phyloP scores from a whole-genome alignment of 2,329 filamentous ascomycete species.

The Penicillium frequentans region DNA sequence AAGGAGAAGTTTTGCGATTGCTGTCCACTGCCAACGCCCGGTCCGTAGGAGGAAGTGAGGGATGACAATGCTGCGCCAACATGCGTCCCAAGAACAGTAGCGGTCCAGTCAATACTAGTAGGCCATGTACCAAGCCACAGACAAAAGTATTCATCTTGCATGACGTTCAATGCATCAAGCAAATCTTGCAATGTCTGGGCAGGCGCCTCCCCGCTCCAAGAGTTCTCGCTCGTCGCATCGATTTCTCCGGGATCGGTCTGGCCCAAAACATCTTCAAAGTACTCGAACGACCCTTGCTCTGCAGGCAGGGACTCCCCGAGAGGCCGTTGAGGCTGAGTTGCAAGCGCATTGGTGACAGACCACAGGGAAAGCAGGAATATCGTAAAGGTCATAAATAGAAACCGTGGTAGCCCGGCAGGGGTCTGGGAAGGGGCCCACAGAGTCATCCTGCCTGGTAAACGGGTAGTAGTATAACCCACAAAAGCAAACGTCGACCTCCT shows the following conservation, averaged over 20 bases:
- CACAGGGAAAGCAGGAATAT: constrained; percentile 25
- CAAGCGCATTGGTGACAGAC: constrained; percentile 29
- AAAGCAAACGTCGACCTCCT: neutral
- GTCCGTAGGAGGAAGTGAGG: constrained; percentile 58
- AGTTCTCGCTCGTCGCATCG: neutral
- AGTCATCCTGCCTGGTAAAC: constrained; percentile 15
- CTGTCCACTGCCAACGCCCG: constrained; percentile 36
- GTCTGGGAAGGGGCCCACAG: constrained; percentile 5
- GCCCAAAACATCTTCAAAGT: constrained; percentile 2
- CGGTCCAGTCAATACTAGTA: constrained; percentile 87
- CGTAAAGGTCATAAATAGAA: constrained; percentile 19
- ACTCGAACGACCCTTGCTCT: neutral
- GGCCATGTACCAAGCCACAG: constrained; percentile 81
- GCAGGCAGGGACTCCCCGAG: constrained; percentile 13
- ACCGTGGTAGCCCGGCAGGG: constrained; percentile 11
- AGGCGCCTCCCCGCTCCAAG: constrained; percentile 18
- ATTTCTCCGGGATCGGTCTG: constrained; percentile 10
- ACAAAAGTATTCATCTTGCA: constrained; percentile 78
- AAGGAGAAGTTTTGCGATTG: constrained; percentile 24
- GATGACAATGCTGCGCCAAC: constrained; percentile 71
- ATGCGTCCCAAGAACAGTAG: constrained; percentile 78
- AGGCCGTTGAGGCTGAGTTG: constrained; percentile 28
- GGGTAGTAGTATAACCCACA: constrained; percentile 4
- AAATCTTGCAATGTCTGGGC: constrained; percentile 42
- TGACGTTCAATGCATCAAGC: constrained; percentile 66